Base-by-base conservation (phyloP, 495 filamentous ascomycete genomes). In the Penicillium ochrochloron region DNA sequence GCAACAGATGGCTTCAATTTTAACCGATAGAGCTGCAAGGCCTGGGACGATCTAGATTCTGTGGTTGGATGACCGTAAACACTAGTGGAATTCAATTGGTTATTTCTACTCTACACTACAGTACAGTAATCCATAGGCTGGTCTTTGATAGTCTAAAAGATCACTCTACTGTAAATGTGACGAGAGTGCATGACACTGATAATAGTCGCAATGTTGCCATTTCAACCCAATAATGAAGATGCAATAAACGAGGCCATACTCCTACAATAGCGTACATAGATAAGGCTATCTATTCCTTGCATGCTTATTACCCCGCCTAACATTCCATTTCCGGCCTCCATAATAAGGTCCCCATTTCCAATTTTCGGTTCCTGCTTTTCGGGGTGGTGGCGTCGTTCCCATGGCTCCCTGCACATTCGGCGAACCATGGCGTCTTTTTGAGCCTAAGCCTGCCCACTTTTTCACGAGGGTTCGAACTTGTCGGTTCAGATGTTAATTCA, bases 311-410 rank as follows among this genome's bases (percentile, higher is more conserved):
- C 44, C 44, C 44, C 44, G 19, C 44, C 10, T 12, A 17, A 0
- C 15, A 52, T 5, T 15, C 8, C 27, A 31, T 6, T 31, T 52
- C 48, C 48, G 21, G 42, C 1, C n/a, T 41, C 35, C 37, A 48
- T 44, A 27, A 48, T 44, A 27, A 27, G 25, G 25, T 27, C 25
- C 25, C 25, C 1, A 4, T 41, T 10, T 17, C 3, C 25, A 54
- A 54, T 50, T 66, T 55, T 21, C 27, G 44, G 64, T 62, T 59
- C 46, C 64, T 55, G 31, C 19, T 34, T 19, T 55, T n/a, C 31
- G 42, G 42, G 42, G 42, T 46, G 42, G 42, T 21, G 14, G 33
- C 52, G 10, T 56, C 12, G 23, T n/a, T 52, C 14, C 48, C 17
- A 12, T 1, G 6, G 44, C 44, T 25, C 25, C 6, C 8, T 50